Conservation (phyloP, 2,329 filamentous ascomycete species). For the Penicillium aurantiogriseum region DNA sequence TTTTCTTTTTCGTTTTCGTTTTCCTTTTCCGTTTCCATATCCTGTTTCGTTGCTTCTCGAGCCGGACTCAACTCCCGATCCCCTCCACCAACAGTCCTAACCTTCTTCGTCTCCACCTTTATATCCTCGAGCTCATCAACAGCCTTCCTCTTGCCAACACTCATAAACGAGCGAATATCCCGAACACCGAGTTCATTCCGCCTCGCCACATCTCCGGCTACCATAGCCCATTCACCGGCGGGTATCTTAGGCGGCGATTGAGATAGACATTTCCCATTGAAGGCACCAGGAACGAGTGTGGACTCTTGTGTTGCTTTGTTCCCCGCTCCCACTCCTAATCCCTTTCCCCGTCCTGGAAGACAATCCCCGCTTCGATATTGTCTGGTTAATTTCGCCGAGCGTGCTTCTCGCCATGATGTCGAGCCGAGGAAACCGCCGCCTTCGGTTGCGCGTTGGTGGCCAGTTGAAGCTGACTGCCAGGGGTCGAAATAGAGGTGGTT, state of each 20-base stretch:
- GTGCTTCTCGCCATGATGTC: slow-evolving; percentile 69
- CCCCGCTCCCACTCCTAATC: neutral
- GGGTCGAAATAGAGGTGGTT: slow-evolving; percentile 41
- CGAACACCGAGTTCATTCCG: slow-evolving; percentile 30
- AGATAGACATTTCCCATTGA: slow-evolving; percentile 14
- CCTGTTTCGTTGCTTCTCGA: neutral
- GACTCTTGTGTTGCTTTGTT: neutral
- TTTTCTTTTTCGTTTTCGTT: neutral
- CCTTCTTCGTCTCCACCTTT: slow-evolving; percentile 15
- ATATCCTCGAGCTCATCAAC: slow-evolving; percentile 24
- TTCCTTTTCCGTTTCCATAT: slow-evolving; percentile 9
- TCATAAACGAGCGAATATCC: slow-evolving; percentile 50
- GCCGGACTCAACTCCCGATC: neutral
- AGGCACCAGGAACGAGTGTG: slow-evolving; percentile 7
- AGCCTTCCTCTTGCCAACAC: slow-evolving; percentile 46
- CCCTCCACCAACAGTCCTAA: neutral
- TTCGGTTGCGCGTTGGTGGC: slow-evolving; percentile 75
- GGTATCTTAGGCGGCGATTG: neutral
- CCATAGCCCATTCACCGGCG: slow-evolving; percentile 54
- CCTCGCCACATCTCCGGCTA: slow-evolving; percentile 27
- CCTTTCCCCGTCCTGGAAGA: neutral
- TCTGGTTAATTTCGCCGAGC: slow-evolving; percentile 65
- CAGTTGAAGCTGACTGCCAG: slow-evolving; percentile 67
- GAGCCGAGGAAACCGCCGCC: slow-evolving; percentile 63
- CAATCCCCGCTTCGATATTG: slow-evolving; percentile 68